These are phyloP conservation scores for Fusarium irregulare DNA, from an alignment of 2,329 filamentous ascomycete species.

Conservation along the genomic window DNA sequence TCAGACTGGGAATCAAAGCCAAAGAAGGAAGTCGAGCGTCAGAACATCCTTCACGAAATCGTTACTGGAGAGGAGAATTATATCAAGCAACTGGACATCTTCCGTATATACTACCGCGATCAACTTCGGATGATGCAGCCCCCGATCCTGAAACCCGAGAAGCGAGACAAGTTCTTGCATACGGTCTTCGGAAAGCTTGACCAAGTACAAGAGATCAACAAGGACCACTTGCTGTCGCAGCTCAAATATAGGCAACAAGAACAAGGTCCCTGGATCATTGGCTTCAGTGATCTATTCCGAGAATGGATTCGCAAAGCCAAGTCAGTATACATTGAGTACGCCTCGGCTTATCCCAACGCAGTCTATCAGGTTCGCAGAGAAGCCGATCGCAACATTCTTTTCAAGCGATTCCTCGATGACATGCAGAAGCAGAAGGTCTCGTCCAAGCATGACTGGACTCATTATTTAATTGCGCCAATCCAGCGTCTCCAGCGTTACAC, in stretches of 20 bases:
- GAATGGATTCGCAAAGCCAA: constrained; percentile 98
- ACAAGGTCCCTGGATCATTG: constrained; percentile 92
- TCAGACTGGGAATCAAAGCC: constrained; percentile 76
- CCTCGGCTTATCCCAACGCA: constrained; percentile 85
- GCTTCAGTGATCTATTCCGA: constrained; percentile 96
- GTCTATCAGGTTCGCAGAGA: constrained; percentile 87
- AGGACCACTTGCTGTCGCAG: constrained; percentile 90
- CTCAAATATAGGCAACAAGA: constrained; percentile 97
- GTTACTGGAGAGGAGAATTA: constrained; percentile 92
- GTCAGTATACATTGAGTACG: constrained; percentile 90
- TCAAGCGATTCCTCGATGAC: constrained; percentile 85
- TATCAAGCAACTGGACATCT: constrained; percentile 88
- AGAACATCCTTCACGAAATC: constrained; percentile 95
- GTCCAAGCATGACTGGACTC: constrained; percentile 90
- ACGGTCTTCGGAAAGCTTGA: constrained; percentile 94
- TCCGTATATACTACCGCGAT: constrained; percentile 87
- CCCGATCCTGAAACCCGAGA: constrained; percentile 82
- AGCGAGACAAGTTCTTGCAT: constrained; percentile 80
- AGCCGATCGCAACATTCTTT: constrained; percentile 83
- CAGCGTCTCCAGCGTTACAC: constrained; percentile 92
- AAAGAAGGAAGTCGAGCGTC: constrained; percentile 90
- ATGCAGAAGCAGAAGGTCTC: constrained; percentile 82
- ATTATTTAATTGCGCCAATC: constrained; percentile 92
- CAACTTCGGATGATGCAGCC: constrained; percentile 78
- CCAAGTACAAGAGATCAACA: constrained; percentile 88